A percentile compares a stretch with the other conserved stretches of the same genome.
phyloP scores from a whole-genome alignment of 805 yeast species.

The Teunomyces kruisii region DNA sequence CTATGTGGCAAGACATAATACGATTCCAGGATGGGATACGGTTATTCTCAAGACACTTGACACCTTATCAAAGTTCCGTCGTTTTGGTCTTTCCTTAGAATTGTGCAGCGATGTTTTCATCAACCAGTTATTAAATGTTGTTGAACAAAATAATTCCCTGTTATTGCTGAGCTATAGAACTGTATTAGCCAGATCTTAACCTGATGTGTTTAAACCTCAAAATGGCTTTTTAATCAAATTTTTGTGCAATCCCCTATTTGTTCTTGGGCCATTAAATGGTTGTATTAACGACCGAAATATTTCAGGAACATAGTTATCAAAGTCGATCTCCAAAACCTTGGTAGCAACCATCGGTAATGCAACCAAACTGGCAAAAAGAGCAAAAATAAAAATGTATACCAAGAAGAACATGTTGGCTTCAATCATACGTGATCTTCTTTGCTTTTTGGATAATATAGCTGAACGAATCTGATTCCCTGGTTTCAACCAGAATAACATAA shows the following conservation, averaged over 20 bases:
- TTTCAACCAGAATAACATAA: conserved; percentile 65
- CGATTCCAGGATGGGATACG: conserved; percentile 12
- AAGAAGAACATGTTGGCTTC: conserved; percentile 32
- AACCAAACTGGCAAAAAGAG: conserved; percentile 31
- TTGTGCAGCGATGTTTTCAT: conserved; percentile 24
- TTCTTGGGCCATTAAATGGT: conserved; percentile 33
- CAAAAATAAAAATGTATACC: conserved; percentile 30
- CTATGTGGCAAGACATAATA: conserved; percentile 11
- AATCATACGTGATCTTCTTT: conserved; percentile 38
- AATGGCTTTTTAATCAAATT: conserved; percentile 9
- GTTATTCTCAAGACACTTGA: conserved; percentile 21
- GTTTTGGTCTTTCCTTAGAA: conserved; percentile 36
- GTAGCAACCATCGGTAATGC: conserved; percentile 40
- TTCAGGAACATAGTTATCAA: conserved; percentile 42
- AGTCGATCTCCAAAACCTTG: conserved; percentile 36
- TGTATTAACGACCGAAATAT: conserved; percentile 35
- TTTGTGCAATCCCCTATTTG: conserved; percentile 37
- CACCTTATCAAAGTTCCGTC: conserved; percentile 30
- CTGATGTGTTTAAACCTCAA: not conserved
- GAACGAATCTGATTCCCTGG: conserved; percentile 54
- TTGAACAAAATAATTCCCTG: not conserved
- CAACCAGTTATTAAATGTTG: not conserved
- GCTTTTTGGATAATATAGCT: conserved; percentile 43
- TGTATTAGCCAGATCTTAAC: not conserved
- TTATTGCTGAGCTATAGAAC: conserved; percentile 2